phyloP scores from a whole-genome alignment of 768 basidiomycete species.

The Russula earlei region DNA sequence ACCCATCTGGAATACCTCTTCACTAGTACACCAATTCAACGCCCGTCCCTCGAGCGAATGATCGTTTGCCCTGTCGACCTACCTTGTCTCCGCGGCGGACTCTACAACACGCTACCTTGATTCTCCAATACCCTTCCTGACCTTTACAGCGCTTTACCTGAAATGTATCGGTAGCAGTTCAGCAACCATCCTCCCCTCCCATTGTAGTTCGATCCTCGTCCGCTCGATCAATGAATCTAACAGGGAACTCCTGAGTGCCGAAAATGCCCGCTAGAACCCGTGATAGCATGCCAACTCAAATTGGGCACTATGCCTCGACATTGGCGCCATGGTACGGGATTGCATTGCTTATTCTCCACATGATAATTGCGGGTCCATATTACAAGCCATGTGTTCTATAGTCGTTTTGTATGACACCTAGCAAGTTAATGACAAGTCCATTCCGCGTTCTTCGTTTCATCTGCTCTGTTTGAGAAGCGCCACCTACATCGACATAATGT shows the following conservation, averaged over 20 bases:
- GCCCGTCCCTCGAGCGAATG: background rate
- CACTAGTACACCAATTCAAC: background rate
- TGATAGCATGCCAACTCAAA: too few species aligned
- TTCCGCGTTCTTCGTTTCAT: background rate
- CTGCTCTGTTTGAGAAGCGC: background rate
- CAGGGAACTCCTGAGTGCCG: background rate
- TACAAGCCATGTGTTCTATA: background rate
- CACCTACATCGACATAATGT: background rate
- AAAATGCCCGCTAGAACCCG: background rate
- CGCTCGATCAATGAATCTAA: background rate
- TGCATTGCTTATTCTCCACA: too few species aligned
- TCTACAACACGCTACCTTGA: background rate
- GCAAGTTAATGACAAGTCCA: background rate
- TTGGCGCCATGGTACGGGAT: background rate
- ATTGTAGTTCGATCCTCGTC: too few species aligned
- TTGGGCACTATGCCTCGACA: background rate
- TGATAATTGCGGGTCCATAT: too few species aligned
- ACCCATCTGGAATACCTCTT: too few species aligned
- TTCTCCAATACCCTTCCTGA: too few species aligned
- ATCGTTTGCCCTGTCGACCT: background rate
- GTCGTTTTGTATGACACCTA: background rate
- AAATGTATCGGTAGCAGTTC: too few species aligned
- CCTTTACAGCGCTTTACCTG: too few species aligned
- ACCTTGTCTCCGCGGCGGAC: background rate
- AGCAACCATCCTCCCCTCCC: too few species aligned